phyloP scores from a whole-genome alignment of 2,329 filamentous ascomycete species.

The Ilyonectria mors-panacis region DNA sequence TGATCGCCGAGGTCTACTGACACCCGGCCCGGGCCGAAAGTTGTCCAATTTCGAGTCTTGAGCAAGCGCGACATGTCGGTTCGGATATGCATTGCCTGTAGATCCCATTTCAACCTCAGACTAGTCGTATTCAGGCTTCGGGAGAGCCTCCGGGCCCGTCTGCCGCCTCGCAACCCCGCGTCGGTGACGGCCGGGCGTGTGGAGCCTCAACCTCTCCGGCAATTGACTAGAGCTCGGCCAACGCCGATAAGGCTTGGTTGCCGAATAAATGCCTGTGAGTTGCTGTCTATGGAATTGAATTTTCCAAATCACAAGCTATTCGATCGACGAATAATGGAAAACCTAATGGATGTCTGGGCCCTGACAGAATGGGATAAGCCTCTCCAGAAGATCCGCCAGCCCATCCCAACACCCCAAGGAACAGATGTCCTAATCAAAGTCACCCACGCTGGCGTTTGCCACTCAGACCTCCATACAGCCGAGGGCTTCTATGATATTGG shows the following conservation, averaged over 20 bases:
- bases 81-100: neutral
- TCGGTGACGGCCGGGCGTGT: neutral
- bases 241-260: constrained; percentile 6
- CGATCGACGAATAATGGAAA: neutral
- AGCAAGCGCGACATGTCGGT: too few relatives aligned
- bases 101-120: too few relatives aligned
- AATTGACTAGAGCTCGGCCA: neutral
- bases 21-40: neutral
- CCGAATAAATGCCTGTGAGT: neutral
- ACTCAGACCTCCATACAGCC: constrained; percentile 32
- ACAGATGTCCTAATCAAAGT: constrained; percentile 25
- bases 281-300: neutral
- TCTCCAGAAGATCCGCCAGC: constrained; percentile 27
- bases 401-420: constrained; percentile 19
- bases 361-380: constrained; percentile 27
- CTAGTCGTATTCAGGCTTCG: neutral
- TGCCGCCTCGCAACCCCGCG: neutral
- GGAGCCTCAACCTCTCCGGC: neutral
- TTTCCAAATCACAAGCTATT: neutral
- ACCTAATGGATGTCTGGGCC: constrained; percentile 32
- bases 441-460: constrained; percentile 32
- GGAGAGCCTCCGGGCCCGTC: neutral
- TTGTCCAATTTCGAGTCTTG: neutral
- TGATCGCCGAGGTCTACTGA: neutral
- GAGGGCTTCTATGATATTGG: constrained; percentile 32